phyloP scores from a whole-genome alignment of 2,329 filamentous ascomycete genomes.

The Colletotrichum sp. region DNA sequence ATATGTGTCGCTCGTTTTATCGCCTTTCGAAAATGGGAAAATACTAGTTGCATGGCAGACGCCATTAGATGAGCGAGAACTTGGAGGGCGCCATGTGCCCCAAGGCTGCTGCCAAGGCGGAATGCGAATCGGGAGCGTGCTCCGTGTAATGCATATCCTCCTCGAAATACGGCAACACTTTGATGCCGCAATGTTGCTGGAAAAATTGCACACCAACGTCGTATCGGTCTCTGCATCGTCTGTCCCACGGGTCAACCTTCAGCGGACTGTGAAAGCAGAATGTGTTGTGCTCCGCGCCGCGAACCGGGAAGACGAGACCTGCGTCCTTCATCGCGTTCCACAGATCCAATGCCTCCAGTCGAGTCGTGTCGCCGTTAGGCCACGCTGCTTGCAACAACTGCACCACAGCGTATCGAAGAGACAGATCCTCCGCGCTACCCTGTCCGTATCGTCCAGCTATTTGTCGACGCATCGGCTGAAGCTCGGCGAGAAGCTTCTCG shows the following conservation, averaged over 20 bases:
- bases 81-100: slow-evolving; percentile 16
- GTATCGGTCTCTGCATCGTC: slow-evolving; percentile 47
- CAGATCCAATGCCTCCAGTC: slow-evolving; percentile 40
- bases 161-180: slow-evolving; percentile 46
- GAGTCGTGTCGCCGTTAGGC: slow-evolving; percentile 38
- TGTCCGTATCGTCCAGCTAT: slow-evolving; percentile 39
- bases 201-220: slow-evolving; percentile 41
- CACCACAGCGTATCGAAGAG: slow-evolving; percentile 45
- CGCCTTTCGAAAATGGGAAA: background rate
- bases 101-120: slow-evolving; percentile 18
- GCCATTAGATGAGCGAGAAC: slow-evolving; percentile 17
- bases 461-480: slow-evolving; percentile 38
- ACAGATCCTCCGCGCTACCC: slow-evolving; percentile 39
- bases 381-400: slow-evolving; percentile 42
- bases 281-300: slow-evolving; percentile 40
- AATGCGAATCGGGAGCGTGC: slow-evolving; percentile 36
- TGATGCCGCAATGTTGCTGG: slow-evolving; percentile 42
- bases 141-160: slow-evolving; percentile 47
- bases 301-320: slow-evolving; percentile 39
- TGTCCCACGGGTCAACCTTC: slow-evolving; percentile 49
- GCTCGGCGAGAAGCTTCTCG: slow-evolving; percentile 41
- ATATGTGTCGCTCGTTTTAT: background rate
- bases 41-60: background rate
- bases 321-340: slow-evolving; percentile 40
- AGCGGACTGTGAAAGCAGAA: slow-evolving; percentile 50